Base-by-base conservation (phyloP, 129 eudicot genomes). In the Flaveria linearis region DNA sequence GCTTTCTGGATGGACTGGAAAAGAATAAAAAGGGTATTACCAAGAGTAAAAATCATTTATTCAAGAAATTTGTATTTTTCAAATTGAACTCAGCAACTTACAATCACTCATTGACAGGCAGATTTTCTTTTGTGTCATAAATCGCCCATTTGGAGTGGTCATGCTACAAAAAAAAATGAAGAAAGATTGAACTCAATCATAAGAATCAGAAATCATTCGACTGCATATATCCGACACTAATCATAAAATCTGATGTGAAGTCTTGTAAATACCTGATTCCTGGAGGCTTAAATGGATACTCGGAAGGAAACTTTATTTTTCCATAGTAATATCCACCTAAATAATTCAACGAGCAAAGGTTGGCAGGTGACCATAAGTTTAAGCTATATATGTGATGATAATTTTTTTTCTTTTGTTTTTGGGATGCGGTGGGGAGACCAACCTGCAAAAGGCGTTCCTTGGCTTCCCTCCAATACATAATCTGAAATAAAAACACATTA, bases 381-480 rank as follows among this genome's bases (percentile, higher is more conserved):
- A n/a, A 52, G 22, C 58, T 51, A 51, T 51, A 52, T 25, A 60
- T 25, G 41, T 18, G 25, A 60, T 60, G 67, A 25, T 9, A 17
- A 3, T 11, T 25, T 25, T 60, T 12, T 25, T 60, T 2, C n/a
- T 13, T 58, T 58, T 57, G 1, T 60, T 60, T 25, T 10, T 2
- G 4, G 8, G 67, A 5, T 5, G 42, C 13, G 39, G 36, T 0
- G 22, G 30, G 69, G 46, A 2, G 47, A 5, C 76, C 61, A 71
- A 93, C 98, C 99, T 88, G 97, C 97, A 86, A 94, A 94, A 23
- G 99, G 97, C 23, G 99, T 94, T 70, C 96, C 97, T 64, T 89
- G 83, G 72, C 99, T 94, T 58, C 99, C 99, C 76, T 94, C 96
- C 87, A 94, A 79, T 45, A 94, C 99, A 80, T 95, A 95, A 91